Percentiles rank a stretch among this genome's conserved stretches.
These are phyloP conservation scores for Cercophora samala DNA, from an alignment of 495 filamentous ascomycete species.

Conservation along the genomic window DNA sequence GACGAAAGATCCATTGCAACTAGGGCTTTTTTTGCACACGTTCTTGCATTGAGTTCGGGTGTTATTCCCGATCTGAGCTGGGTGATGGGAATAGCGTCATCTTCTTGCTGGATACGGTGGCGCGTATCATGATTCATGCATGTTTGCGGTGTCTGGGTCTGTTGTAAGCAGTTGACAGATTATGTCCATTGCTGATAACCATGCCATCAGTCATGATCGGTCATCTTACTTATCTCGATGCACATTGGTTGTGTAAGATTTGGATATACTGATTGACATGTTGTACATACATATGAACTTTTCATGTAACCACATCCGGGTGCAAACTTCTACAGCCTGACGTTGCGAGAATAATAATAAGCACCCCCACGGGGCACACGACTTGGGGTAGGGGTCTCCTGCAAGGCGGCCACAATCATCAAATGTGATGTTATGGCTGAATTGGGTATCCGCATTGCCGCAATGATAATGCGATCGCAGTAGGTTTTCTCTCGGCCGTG, in stretches of 20 bases:
- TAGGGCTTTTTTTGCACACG: not conserved
- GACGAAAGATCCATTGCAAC: no score
- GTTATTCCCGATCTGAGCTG: not conserved
- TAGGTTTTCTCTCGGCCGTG: not conserved
- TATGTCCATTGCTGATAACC: not conserved
- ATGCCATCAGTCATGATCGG: not conserved
- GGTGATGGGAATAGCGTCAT: not conserved
- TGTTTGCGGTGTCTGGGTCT: not conserved
- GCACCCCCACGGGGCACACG: not conserved
- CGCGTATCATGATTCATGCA: not conserved
- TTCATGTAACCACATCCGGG: not conserved
- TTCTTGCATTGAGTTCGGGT: not conserved
- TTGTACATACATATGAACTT: no score
- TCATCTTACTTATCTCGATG: not conserved
- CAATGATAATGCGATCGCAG: not conserved
- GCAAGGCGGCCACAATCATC: not conserved
- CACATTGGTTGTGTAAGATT: not conserved
- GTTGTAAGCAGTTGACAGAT: not conserved
- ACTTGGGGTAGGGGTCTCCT: not conserved
- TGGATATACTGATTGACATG: not conserved
- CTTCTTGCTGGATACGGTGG: not conserved
- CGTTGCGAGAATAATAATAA: not conserved
- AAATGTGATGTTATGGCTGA: not conserved
- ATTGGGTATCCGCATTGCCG: not conserved
- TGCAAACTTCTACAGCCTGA: not conserved